Conservation (phyloP, 140 eudicot genomes). For the Ambrosia hybrid region DNA sequence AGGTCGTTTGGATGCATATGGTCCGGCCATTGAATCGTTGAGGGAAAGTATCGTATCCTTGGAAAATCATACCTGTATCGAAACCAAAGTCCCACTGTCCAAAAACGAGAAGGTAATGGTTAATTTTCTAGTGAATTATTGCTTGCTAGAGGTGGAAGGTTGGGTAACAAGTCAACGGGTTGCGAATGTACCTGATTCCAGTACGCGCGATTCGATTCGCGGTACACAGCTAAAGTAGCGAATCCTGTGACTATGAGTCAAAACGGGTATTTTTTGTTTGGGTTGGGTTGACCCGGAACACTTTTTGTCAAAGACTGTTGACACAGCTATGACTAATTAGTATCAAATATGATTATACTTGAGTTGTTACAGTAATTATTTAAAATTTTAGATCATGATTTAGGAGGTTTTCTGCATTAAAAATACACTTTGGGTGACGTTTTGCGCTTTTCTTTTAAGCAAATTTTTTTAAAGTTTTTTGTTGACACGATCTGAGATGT, state of each 20-base stretch:
- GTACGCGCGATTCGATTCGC: too few relatives aligned
- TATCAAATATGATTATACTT: neutral
- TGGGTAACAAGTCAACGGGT: neutral
- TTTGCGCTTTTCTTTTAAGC: too few relatives aligned
- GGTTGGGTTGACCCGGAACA: slow-evolving; percentile 16
- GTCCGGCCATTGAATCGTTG: slow-evolving; percentile 55
- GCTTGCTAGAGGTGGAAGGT: slow-evolving; percentile 3
- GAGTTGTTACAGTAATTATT: neutral
- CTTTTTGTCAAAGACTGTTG: neutral
- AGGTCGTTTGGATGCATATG: slow-evolving; percentile 53
- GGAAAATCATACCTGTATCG: slow-evolving; percentile 46
- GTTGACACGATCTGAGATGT: neutral
- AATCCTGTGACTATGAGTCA: too few relatives aligned
- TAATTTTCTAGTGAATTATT: neutral
- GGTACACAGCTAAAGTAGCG: too few relatives aligned
- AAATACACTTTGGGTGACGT: neutral
- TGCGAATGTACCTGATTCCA: too few relatives aligned
- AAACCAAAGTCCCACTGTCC: slow-evolving; percentile 37
- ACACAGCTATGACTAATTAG: neutral
- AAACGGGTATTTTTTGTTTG: neutral
- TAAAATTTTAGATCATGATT: neutral
- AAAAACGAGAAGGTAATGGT: slow-evolving; percentile 49
- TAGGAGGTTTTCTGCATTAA: neutral
- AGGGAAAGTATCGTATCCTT: slow-evolving; percentile 60
- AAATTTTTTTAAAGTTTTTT: too few relatives aligned